Evolutionary conservation across 805 yeast species (phyloP), one percentile per base, ranked within the genome.

Genomic region (Spathaspora passalidarum): DNA sequence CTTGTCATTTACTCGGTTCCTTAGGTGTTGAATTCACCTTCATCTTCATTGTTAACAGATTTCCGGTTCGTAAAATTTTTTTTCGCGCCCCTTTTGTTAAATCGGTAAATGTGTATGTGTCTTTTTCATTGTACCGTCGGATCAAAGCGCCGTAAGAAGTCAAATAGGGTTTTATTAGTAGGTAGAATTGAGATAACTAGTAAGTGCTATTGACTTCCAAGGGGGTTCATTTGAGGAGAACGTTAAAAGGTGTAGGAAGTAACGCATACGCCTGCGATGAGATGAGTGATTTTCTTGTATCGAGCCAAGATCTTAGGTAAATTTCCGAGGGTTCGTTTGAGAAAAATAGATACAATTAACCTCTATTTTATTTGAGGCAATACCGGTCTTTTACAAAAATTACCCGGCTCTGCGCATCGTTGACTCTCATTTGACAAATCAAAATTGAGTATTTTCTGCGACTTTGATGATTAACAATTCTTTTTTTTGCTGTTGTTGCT

Each of bases 381-480:
- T 29, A 29, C 34, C 34, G 34, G n/a, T 29, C 8, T 10, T 13
- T 29, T n/a, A 4, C n/a, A n/a, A 13, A n/a, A 10, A 13, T 29
- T 29, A 29, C 34, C 34, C 34, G 34, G 34, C 34, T 3, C 16
- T 13, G n/a, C 13, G 4, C 34, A 8, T 29, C 5, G n/a, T 29
- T 29, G 34, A 29, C 34, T 29, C 34, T 17, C 14, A n/a, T 29
- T 17, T 9, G 40, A 38, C 40, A 38, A 38, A 38, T 38, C 40
- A 38, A 38, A 38, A 38, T 22, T 23, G 29, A 38, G 40, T 21
- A 38, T 38, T 38, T 38, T 38, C 17, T 36, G 7, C 8, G 36
- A 13, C 14, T 19, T 13, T 20, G 14, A 36, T 20, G 10, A 6
- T 7, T 6, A 6, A n/a, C 14, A 20, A 36, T 20, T 20, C 18